Evolutionary conservation across 2,329 filamentous ascomycete species (phyloP).

Genomic region (Lachnellula hyalina): DNA sequence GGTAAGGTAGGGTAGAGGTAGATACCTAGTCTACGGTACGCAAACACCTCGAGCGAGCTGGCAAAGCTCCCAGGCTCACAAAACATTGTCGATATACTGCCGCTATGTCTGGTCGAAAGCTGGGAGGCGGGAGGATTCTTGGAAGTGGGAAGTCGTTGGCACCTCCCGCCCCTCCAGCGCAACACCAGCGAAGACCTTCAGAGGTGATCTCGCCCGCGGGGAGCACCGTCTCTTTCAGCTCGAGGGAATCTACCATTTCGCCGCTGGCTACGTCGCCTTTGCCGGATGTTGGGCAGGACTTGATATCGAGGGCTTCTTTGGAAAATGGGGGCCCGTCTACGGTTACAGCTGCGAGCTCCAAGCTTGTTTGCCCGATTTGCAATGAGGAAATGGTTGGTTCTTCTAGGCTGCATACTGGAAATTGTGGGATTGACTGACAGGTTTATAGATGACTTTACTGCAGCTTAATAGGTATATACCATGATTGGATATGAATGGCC

Average conservation of each 20-base stretch:
- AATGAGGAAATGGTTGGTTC: slow-evolving; percentile 84
- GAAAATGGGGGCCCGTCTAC: slow-evolving; percentile 49
- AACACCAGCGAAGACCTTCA: slow-evolving; percentile 27
- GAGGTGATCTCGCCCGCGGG: slow-evolving; percentile 50
- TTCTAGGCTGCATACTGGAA: not conserved
- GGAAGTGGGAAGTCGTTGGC: slow-evolving; percentile 81
- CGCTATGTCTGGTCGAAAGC: slow-evolving; percentile 73
- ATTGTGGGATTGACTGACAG: slow-evolving; percentile 17
- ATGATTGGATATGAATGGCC: slow-evolving; percentile 24
- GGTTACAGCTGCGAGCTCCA: slow-evolving; percentile 51
- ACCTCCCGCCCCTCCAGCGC: slow-evolving; percentile 49
- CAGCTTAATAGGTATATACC: slow-evolving; percentile 71
- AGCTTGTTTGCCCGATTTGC: slow-evolving; percentile 93
- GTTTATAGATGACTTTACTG: slow-evolving; percentile 70
- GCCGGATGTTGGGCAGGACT: slow-evolving; percentile 68
- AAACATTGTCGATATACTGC: slow-evolving; percentile 15
- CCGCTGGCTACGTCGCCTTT: slow-evolving; percentile 54
- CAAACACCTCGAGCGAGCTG: slow-evolving; percentile 22
- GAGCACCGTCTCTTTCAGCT: slow-evolving; percentile 74
- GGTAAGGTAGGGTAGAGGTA: not conserved
- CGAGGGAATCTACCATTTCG: slow-evolving; percentile 61
- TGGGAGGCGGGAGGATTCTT: slow-evolving; percentile 87
- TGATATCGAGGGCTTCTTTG: slow-evolving; percentile 75
- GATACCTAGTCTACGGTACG: not conserved
- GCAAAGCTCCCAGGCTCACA: slow-evolving; percentile 17